phyloP scores from a whole-genome alignment of 441 rosid genomes.

The Eruca vesicaria region DNA sequence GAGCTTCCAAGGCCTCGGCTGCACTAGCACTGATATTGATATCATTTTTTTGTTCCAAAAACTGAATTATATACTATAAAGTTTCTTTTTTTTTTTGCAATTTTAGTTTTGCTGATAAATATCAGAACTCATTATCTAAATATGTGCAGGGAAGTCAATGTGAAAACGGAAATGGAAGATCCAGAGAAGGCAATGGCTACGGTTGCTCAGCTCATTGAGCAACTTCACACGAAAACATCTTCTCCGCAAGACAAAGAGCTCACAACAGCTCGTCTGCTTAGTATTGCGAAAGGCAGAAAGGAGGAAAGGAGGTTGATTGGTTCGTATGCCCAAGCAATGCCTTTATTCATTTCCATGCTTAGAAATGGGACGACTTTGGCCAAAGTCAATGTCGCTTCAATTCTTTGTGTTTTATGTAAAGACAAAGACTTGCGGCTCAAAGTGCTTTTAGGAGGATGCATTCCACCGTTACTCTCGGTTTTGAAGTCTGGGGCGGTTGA shows the following conservation, averaged over 20 bases:
- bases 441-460: slow-evolving; percentile 99
- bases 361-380: slow-evolving; percentile 88
- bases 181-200: slow-evolving; percentile 94
- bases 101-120: background rate
- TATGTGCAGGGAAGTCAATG: slow-evolving; percentile 27
- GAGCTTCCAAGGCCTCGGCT: slow-evolving; percentile 94
- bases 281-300: slow-evolving; percentile 81
- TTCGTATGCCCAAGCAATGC: slow-evolving; percentile 97
- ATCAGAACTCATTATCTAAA: background rate
- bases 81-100: too few relatives aligned
- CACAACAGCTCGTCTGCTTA: slow-evolving; percentile 81
- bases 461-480: slow-evolving; percentile 96
- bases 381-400: slow-evolving; percentile 92
- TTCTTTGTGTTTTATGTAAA: slow-evolving; percentile 92
- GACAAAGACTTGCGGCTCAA: slow-evolving; percentile 95
- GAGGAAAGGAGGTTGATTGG: slow-evolving; percentile 96
- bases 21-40: slow-evolving; percentile 96
- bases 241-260: slow-evolving; percentile 90
- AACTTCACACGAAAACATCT: slow-evolving; percentile 73
- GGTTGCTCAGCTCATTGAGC: slow-evolving; percentile 99
- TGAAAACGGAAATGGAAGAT: slow-evolving; percentile 69
- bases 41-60: slow-evolving; percentile 88
- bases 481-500: slow-evolving; percentile 91
- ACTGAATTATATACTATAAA: slow-evolving; percentile 28
- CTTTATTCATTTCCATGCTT: slow-evolving; percentile 95